These are phyloP conservation scores for Verticillium nubilum DNA, from an alignment of 2,329 filamentous ascomycete genomes.

Conservation along the genomic window DNA sequence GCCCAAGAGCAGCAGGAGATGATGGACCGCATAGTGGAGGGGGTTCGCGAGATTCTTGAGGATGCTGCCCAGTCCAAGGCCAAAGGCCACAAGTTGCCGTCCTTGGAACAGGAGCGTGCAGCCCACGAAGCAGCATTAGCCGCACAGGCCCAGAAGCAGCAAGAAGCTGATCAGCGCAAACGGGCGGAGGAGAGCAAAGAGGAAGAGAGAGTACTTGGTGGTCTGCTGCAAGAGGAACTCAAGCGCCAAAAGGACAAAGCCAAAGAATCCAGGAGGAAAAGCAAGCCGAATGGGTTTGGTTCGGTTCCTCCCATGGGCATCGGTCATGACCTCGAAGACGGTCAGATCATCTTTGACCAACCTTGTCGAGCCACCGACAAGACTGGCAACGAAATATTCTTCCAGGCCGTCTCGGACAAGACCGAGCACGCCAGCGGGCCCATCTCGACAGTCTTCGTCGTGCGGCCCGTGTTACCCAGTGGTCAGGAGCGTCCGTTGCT, in stretches of 20 bases:
- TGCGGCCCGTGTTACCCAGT: conserved; percentile 59
- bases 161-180: conserved; percentile 45
- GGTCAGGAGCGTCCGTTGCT: conserved; percentile 56
- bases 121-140: conserved; percentile 71
- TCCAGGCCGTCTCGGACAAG: conserved; percentile 67
- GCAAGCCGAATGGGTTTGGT: conserved; percentile 38
- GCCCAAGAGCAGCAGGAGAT: conserved; percentile 50
- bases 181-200: conserved; percentile 55
- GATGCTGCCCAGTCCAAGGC: conserved; percentile 77
- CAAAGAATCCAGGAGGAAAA: conserved; percentile 60
- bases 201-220: conserved; percentile 63
- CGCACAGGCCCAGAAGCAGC: conserved; percentile 51
- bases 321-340: conserved; percentile 24
- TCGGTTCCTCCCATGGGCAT: conserved; percentile 25
- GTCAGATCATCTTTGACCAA: conserved; percentile 59
- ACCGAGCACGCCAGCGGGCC: conserved; percentile 60
- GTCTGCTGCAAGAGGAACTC: conserved; percentile 69
- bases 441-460: conserved; percentile 64
- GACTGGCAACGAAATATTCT: conserved; percentile 58
- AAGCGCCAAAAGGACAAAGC: conserved; percentile 59
- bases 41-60: conserved; percentile 72
- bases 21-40: conserved; percentile 61
- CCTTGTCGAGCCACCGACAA: conserved; percentile 58
- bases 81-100: conserved; percentile 71
- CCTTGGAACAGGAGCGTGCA: conserved; percentile 82